Percentiles rank a stretch among this genome's conserved stretches.
phyloP scores from a whole-genome alignment of 1,284 basidiomycete species.

The Puccinia polysora region DNA sequence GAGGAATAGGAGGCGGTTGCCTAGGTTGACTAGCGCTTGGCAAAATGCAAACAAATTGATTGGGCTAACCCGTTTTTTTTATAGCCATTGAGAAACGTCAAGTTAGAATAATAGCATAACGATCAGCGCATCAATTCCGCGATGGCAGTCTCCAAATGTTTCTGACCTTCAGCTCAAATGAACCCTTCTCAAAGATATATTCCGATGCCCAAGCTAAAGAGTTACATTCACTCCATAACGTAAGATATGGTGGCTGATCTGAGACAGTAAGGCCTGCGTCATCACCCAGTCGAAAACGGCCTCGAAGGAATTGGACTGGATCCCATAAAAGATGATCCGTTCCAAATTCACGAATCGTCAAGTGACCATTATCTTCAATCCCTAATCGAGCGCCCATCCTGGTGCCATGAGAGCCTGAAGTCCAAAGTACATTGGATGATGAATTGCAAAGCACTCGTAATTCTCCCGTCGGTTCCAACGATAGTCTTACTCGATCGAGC shows the following conservation, averaged over 20 bases:
- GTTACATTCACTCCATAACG: constrained; percentile 25
- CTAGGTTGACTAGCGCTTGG: not conserved
- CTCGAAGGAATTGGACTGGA: constrained; percentile 24
- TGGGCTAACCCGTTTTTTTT: too few species aligned
- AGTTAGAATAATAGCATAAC: too few species aligned
- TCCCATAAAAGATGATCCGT: constrained; percentile 36
- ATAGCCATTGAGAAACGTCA: too few species aligned
- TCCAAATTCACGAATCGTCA: constrained; percentile 29
- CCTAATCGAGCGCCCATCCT: constrained; percentile 15
- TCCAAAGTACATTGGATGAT: constrained; percentile 25
- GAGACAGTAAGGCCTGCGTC: constrained; percentile 25
- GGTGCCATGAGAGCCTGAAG: constrained; percentile 22
- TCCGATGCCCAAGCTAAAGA: constrained; percentile 38
- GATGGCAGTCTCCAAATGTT: too few species aligned
- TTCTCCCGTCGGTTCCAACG: constrained; percentile 10
- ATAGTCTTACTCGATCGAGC: constrained; percentile 21
- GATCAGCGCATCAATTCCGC: too few species aligned
- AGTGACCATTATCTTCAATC: constrained; percentile 23
- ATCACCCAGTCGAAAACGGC: not conserved
- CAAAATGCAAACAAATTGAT: constrained; percentile 39
- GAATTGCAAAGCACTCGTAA: constrained; percentile 23
- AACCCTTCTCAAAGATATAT: constrained; percentile 33
- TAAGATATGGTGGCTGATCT: constrained; percentile 23
- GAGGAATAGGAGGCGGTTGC: constrained; percentile 39
- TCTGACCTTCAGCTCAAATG: constrained; percentile 19